These are phyloP conservation scores for Amphichorda felina DNA, from an alignment of 2,329 filamentous ascomycete genomes.

Conservation along the genomic window DNA sequence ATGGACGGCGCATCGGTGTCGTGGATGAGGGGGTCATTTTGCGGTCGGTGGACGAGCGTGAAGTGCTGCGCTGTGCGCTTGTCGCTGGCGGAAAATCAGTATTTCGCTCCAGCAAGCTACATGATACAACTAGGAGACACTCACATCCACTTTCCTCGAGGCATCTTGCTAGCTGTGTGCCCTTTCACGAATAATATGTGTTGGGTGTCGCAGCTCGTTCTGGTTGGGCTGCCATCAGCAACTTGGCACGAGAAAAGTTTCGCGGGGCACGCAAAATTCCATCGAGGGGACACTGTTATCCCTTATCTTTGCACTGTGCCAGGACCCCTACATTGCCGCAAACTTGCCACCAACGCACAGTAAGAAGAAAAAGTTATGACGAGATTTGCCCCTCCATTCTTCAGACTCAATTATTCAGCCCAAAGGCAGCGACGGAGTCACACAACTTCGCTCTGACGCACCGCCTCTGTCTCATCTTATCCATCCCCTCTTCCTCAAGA, in stretches of 20 bases:
- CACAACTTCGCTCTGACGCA: neutral
- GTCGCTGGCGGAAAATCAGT: constrained; percentile 33
- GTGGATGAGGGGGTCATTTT: constrained; percentile 95
- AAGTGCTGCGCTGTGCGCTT: constrained; percentile 92
- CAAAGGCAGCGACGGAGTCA: neutral
- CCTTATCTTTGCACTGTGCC: constrained; percentile 3
- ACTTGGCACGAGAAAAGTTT: constrained; percentile 6
- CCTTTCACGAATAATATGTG: too few relatives aligned
- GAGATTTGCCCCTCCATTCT: constrained; percentile 5
- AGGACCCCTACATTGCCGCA: neutral
- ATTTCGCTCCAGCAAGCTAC: neutral
- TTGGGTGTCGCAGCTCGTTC: too few relatives aligned
- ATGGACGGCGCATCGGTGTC: constrained; percentile 80
- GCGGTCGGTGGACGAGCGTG: constrained; percentile 86
- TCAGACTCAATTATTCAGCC: constrained; percentile 3
- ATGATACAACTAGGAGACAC: constrained; percentile 5
- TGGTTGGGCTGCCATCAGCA: too few relatives aligned
- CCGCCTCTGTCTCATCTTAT: neutral
- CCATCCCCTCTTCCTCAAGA: neutral
- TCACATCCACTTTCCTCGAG: constrained; percentile 60
- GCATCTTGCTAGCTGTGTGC: constrained; percentile 46
- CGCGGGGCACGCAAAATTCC: constrained; percentile 8
- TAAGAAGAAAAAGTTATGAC: neutral
- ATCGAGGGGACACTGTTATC: constrained; percentile 3
- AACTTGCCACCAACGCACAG: neutral